Evolutionary conservation across 2,329 filamentous ascomycete species (phyloP), one percentile per base, ranked within the genome.

Genomic region (Furcasterigmium furcatum): DNA sequence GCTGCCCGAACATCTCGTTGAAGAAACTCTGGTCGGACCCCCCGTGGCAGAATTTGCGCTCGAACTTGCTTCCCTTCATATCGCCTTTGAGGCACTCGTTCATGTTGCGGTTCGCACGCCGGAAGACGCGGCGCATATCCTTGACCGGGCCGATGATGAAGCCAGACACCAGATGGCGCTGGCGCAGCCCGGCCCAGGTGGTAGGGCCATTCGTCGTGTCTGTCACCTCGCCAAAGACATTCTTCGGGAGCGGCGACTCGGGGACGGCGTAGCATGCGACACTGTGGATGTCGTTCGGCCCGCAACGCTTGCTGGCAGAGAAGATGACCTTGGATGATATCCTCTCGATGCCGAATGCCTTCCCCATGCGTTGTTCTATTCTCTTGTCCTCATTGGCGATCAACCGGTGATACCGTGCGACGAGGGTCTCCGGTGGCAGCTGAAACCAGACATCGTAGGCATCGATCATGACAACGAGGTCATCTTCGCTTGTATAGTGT

Each of bases 1-100:
- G 60, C 49, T 59, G 54, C 21, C 58, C 59, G 35, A 56, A 55
- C 42, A 61, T 59, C 44, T 58, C 57, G 41, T 50, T 50, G 46
- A 59, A 61, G 47, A 62, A 52, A 46, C 52, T 53, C 47, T 62
- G 60, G 41, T 62, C 59, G 38, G 54, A 59, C 4, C 57, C 59
- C 9, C 32, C 35, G 41, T 57, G 55, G 46, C 56, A 60, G 19
- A 45, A 22, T 5, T 19, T 10, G 19, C 19, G 41, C 20, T 22
- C 30, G 20, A 16, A 43, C 21, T 36, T 25, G 20, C 13, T n/a
- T 12, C 22, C 41, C 30, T 43, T 35, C 30, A 35, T 34, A 24
- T 55, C 51, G 3, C 52, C 46, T 7, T 48, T 29, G 9, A 46
- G 39, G 27, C 58, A 59, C 19, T 52, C 45, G 3, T 52, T 48